Evolutionary conservation across 1,139 yeast species (phyloP).

Genomic region (Lipomyces yarrowii): DNA sequence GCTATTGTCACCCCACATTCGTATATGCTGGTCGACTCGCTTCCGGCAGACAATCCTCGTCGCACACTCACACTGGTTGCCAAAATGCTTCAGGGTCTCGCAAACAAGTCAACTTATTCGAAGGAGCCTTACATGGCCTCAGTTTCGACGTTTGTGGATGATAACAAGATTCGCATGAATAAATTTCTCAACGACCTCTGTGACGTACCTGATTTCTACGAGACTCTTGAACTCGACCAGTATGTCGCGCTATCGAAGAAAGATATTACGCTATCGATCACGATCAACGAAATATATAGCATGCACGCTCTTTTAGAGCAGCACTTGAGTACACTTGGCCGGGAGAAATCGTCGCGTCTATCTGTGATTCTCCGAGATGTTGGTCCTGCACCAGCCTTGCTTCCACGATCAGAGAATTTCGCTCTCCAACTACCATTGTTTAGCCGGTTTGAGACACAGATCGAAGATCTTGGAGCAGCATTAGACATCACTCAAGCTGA

Average conservation of each 20-base stretch:
- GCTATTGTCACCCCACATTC: slow-evolving; percentile 90
- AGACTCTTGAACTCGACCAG: slow-evolving; percentile 48
- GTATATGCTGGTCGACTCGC: slow-evolving; percentile 49
- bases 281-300: slow-evolving; percentile 45
- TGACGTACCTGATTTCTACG: slow-evolving; percentile 49
- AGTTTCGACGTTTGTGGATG: slow-evolving; percentile 41
- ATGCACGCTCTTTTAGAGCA: slow-evolving; percentile 46
- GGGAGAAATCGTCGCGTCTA: slow-evolving; percentile 37
- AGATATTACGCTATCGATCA: slow-evolving; percentile 43
- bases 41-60: slow-evolving; percentile 53
- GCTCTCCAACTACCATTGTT: slow-evolving; percentile 43
- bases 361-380: slow-evolving; percentile 41
- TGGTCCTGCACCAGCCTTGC: slow-evolving; percentile 42
- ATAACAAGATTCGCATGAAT: slow-evolving; percentile 42
- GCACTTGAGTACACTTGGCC: slow-evolving; percentile 35
- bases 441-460: slow-evolving; percentile 45
- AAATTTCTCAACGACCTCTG: slow-evolving; percentile 45
- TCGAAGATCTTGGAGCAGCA: slow-evolving; percentile 40
- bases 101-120: slow-evolving; percentile 56
- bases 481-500: slow-evolving; percentile 44
- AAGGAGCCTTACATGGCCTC: slow-evolving; percentile 46
- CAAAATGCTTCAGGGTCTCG: slow-evolving; percentile 82
- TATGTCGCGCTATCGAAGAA: slow-evolving; percentile 47
- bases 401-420: slow-evolving; percentile 43
- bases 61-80: slow-evolving; percentile 81